Conservation (phyloP, 2,329 filamentous ascomycete genomes). For the Aciculosporium take region DNA sequence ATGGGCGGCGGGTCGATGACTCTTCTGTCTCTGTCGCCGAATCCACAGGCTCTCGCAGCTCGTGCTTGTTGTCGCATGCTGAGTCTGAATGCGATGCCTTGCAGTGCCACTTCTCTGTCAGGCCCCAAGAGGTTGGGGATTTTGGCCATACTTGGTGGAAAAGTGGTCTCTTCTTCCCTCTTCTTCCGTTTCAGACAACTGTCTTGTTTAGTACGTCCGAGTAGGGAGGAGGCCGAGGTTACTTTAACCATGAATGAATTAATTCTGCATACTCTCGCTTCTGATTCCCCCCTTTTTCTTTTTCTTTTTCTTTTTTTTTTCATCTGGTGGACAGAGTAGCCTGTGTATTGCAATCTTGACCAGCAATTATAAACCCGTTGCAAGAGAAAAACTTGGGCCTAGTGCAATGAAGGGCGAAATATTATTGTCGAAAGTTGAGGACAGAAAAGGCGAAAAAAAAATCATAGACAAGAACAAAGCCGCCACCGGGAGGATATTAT, state of each 20-base stretch:
- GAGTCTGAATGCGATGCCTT: conserved; percentile 17
- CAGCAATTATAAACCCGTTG: too few relatives aligned
- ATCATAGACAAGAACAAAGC: too few relatives aligned
- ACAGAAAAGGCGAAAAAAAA: too few relatives aligned
- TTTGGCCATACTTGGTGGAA: neutral
- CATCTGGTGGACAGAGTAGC: too few relatives aligned
- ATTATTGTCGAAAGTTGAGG: too few relatives aligned
- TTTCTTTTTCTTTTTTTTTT: too few relatives aligned
- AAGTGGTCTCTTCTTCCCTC: neutral
- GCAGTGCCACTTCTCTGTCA: conserved; percentile 9
- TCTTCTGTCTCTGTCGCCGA: conserved; percentile 66
- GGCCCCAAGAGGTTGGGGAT: conserved; percentile 16
- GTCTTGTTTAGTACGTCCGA: too few relatives aligned
- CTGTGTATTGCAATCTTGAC: too few relatives aligned
- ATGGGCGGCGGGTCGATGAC: conserved; percentile 78
- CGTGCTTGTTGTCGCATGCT: conserved; percentile 61
- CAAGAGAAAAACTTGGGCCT: too few relatives aligned
- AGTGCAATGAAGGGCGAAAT: too few relatives aligned
- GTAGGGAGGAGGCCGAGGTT: neutral
- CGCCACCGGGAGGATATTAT: too few relatives aligned
- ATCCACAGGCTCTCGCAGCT: conserved; percentile 67
- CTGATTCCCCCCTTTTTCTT: neutral
- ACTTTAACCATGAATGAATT: neutral
- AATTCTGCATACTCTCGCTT: neutral
- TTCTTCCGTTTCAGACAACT: neutral